A percentile compares a stretch with the other conserved stretches of the same genome.
These are phyloP conservation scores for Phlyctochytrium arcticum DNA, from an alignment of 192 early-diverging fungal genomes.

Conservation along the genomic window DNA sequence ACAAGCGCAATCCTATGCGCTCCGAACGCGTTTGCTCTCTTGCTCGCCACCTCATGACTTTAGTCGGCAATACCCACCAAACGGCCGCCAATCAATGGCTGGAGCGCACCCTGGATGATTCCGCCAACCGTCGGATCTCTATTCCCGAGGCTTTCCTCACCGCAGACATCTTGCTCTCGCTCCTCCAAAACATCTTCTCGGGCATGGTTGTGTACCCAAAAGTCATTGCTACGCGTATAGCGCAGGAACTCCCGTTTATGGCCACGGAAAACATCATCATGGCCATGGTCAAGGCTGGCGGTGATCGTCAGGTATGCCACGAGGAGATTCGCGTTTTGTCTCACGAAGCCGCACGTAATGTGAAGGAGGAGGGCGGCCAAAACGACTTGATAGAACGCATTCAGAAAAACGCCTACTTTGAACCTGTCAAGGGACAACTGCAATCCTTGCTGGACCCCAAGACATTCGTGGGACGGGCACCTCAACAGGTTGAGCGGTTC, in stretches of 20 bases:
- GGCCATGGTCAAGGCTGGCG: slow-evolving; percentile 96
- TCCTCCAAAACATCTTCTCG: slow-evolving; percentile 94
- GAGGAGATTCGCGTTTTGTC: slow-evolving; percentile 94
- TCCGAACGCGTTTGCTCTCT: slow-evolving; percentile 96
- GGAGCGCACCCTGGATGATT: slow-evolving; percentile 97
- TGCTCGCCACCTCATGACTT: slow-evolving; percentile 89
- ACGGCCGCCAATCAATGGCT: slow-evolving; percentile 95
- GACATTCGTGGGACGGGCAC: slow-evolving; percentile 93
- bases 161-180: slow-evolving; percentile 90
- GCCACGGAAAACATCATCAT: slow-evolving; percentile 99
- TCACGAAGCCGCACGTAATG: slow-evolving; percentile 85
- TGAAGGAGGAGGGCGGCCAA: slow-evolving; percentile 88
- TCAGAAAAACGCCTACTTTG: slow-evolving; percentile 77
- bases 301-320: slow-evolving; percentile 93
- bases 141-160: slow-evolving; percentile 97
- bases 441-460: slow-evolving; percentile 73
- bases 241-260: slow-evolving; percentile 97
- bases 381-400: slow-evolving; percentile 96
- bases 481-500: slow-evolving; percentile 88
- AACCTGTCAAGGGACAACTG: slow-evolving; percentile 70
- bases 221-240: slow-evolving; percentile 86
- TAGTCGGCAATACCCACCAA: slow-evolving; percentile 79
- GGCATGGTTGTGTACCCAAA: slow-evolving; percentile 97
- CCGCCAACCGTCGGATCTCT: slow-evolving; percentile 91
- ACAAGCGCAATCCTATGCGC: slow-evolving; percentile 99